A percentile compares a stretch with the other conserved stretches of the same genome.
These are phyloP conservation scores for Huntiella abstrusa DNA, from an alignment of 2,329 filamentous ascomycete genomes.

Conservation along the genomic window DNA sequence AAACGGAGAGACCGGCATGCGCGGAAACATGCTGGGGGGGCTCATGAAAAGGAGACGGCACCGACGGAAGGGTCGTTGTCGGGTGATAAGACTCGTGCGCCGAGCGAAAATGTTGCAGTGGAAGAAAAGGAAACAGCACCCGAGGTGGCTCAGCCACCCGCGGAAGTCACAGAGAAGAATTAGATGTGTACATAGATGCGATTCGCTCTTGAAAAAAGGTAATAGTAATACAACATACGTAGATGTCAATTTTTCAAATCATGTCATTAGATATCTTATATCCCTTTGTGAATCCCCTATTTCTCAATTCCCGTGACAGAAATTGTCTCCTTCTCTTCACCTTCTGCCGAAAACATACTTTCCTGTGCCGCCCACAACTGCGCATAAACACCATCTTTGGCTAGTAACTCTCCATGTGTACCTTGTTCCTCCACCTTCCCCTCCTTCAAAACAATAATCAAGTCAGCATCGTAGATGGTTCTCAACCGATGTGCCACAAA, in stretches of 20 bases:
- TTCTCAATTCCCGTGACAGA: neutral
- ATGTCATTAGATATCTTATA: neutral
- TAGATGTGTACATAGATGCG: no score
- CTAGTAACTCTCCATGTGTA: conserved; percentile 69
- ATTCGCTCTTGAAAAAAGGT: no score
- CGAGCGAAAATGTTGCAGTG: no score
- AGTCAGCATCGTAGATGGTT: conserved; percentile 83
- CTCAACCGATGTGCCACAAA: conserved; percentile 85
- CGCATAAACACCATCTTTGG: conserved; percentile 61
- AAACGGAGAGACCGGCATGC: conserved; percentile 7
- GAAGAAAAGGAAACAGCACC: no score
- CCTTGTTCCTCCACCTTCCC: conserved; percentile 77
- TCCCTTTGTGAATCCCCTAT: neutral
- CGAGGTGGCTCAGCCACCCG: no score
- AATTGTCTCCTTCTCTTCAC: neutral
- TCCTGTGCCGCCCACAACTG: conserved; percentile 74
- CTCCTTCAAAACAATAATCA: conserved; percentile 77
- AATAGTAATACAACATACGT: no score
- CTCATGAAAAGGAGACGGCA: neutral
- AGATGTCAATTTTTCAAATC: no score
- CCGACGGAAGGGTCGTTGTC: neutral
- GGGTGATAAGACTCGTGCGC: no score
- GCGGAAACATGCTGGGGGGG: neutral
- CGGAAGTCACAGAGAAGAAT: no score
- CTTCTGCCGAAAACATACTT: conserved; percentile 25